These are phyloP conservation scores for Fusarium nisikadoi DNA, from an alignment of 2,329 filamentous ascomycete species.

Conservation along the genomic window DNA sequence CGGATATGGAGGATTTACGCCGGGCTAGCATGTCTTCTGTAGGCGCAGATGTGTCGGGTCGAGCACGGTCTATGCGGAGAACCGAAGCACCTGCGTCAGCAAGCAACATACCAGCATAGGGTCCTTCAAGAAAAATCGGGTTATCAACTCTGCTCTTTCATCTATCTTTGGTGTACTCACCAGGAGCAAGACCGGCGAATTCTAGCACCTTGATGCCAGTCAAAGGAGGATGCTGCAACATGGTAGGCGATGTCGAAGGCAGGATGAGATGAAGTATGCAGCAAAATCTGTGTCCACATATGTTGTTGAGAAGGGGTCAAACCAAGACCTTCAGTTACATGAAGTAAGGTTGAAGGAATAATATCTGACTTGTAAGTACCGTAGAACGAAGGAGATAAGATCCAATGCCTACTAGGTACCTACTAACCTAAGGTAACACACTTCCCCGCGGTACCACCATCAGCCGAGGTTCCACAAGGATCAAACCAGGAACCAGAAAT, in stretches of 20 bases:
- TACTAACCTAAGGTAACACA: background rate
- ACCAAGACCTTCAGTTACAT: background rate
- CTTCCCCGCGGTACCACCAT: conserved; percentile 30
- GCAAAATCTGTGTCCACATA: background rate
- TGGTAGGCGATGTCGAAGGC: conserved; percentile 39
- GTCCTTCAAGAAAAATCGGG: conserved; percentile 62
- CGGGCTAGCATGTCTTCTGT: conserved; percentile 80
- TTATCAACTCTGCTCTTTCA: background rate
- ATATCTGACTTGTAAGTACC: background rate
- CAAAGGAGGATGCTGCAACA: conserved; percentile 51
- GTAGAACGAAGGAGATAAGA: background rate
- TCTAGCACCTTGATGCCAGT: conserved; percentile 67
- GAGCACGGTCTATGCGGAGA: conserved; percentile 81
- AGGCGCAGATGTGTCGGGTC: conserved; percentile 56
- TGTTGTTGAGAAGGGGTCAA: background rate
- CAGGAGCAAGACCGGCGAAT: conserved; percentile 71
- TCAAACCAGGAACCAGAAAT: background rate
- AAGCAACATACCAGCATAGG: conserved; percentile 88
- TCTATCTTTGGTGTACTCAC: conserved; percentile 49
- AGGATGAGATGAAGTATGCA: background rate
- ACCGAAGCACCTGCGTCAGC: conserved; percentile 90
- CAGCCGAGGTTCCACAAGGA: conserved; percentile 37
- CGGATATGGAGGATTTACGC: conserved; percentile 81
- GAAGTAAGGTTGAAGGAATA: background rate
- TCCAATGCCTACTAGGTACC: background rate